These are phyloP conservation scores for Hypoxylon rickii DNA, from an alignment of 495 filamentous ascomycete genomes.

Conservation along the genomic window DNA sequence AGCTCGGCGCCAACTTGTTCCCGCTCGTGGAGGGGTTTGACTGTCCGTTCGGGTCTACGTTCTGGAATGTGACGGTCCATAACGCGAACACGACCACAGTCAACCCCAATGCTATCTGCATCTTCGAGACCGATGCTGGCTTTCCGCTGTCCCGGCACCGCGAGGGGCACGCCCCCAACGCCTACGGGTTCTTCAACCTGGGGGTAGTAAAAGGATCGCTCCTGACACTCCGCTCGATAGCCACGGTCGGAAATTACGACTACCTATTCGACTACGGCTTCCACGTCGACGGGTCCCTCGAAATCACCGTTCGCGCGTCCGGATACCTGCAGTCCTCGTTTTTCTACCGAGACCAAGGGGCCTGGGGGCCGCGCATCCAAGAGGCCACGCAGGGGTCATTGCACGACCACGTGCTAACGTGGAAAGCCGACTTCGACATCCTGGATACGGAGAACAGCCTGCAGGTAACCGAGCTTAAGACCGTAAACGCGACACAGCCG, in stretches of 20 bases:
- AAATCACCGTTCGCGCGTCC: constrained; percentile 59
- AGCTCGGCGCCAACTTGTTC: constrained; percentile 48
- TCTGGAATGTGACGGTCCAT: constrained; percentile 47
- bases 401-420: constrained; percentile 59
- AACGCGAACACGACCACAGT: constrained; percentile 40
- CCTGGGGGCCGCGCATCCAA: constrained; percentile 56
- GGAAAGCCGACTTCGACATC: constrained; percentile 61
- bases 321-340: constrained; percentile 62
- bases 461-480: constrained; percentile 46
- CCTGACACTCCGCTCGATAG: constrained; percentile 50
- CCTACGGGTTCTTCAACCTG: constrained; percentile 45
- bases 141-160: constrained; percentile 54
- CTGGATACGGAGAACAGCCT: constrained; percentile 53
- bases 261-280: constrained; percentile 55
- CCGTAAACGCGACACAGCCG: constrained; percentile 50
- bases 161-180: constrained; percentile 35
- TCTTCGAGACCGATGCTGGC: constrained; percentile 57
- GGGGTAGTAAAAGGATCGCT: constrained; percentile 50
- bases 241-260: constrained; percentile 62
- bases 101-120: constrained; percentile 51
- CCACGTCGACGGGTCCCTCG: constrained; percentile 60
- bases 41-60: constrained; percentile 57
- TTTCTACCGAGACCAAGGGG: constrained; percentile 48
- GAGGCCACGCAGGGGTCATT: constrained; percentile 51
- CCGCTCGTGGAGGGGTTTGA: constrained; percentile 58